phyloP scores from a whole-genome alignment of 2,329 filamentous ascomycete species.

The Arthroderma uncinatum region DNA sequence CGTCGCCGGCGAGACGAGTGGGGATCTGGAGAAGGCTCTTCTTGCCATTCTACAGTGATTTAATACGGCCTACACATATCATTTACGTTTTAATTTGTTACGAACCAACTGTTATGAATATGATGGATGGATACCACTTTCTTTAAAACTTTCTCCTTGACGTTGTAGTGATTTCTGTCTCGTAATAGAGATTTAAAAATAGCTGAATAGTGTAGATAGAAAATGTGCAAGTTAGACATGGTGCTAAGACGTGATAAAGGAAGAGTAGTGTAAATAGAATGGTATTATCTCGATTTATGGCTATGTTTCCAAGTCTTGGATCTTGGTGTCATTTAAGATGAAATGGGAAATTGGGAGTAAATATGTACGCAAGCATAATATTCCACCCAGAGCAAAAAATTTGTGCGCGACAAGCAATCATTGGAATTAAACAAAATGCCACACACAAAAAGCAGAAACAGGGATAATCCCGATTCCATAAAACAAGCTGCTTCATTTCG shows the following conservation, averaged over 20 bases:
- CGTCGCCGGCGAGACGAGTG: constrained; percentile 72
- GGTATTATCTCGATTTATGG: no score
- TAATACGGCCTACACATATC: not conserved
- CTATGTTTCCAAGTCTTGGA: no score
- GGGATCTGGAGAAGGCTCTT: constrained; percentile 69
- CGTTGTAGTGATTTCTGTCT: no score
- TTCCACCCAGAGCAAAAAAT: no score
- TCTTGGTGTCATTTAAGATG: no score
- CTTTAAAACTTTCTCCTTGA: no score
- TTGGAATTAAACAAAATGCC: not conserved
- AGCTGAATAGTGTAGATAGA: no score
- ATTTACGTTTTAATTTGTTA: not conserved
- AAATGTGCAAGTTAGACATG: no score
- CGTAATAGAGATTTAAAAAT: no score
- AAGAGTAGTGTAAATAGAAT: not conserved
- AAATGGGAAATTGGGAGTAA: no score
- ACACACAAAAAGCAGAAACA: not conserved
- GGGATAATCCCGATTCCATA: not conserved
- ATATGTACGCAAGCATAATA: no score
- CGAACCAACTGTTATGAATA: not conserved
- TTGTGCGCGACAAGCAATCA: not conserved
- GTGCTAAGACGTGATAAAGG: no score
- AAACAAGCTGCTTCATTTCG: not conserved
- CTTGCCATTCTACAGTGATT: constrained; percentile 48
- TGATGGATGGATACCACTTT: not conserved